Evolutionary conservation across 2,329 filamentous ascomycete species (phyloP).

Genomic region (Immersiporthe knoxdaviesiana): DNA sequence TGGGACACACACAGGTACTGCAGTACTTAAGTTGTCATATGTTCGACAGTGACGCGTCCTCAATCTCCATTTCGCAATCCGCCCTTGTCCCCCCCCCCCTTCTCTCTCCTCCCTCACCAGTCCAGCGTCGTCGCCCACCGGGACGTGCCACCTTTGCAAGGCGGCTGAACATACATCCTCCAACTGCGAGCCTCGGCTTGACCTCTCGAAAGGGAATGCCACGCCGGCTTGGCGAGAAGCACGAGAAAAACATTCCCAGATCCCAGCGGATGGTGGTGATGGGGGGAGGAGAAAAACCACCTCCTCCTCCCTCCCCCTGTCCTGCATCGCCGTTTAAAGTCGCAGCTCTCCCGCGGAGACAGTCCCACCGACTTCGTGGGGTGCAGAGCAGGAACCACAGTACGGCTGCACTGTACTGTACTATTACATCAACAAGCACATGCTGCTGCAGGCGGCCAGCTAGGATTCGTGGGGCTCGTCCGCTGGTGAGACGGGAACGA

Average conservation of each 20-base stretch:
- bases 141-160: neutral
- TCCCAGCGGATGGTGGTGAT: too few relatives aligned
- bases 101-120: neutral
- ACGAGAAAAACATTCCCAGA: too few relatives aligned
- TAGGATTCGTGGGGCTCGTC: neutral
- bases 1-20: neutral
- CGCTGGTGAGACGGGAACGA: neutral
- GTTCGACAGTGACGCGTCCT: constrained; percentile 24
- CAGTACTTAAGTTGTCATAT: neutral
- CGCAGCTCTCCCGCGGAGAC: neutral
- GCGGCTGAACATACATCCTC: neutral
- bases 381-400: neutral
- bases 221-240: neutral
- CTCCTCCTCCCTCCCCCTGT: neutral
- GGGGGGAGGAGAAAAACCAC: too few relatives aligned
- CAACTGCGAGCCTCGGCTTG: neutral
- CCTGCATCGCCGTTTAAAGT: neutral
- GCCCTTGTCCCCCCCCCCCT: neutral
- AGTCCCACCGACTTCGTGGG: neutral
- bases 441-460: neutral
- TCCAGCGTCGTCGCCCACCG: neutral
- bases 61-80: constrained; percentile 19
- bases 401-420: neutral
- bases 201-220: neutral
- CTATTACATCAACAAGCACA: neutral